Conservation (phyloP, 495 filamentous ascomycete species). For the Tuber umbilicatum region DNA sequence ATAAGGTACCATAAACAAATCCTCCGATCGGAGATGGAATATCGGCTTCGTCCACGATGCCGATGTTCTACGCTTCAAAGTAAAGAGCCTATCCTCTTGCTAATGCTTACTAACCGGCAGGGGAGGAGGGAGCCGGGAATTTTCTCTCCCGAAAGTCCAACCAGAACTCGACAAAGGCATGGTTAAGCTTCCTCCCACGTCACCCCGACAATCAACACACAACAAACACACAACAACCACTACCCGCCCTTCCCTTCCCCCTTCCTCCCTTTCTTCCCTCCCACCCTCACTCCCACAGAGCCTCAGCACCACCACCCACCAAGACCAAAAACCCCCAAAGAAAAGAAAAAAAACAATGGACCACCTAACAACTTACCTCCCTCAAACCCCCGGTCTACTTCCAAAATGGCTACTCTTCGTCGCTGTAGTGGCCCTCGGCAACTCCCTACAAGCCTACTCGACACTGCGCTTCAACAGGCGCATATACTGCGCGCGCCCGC, state of each 20-base stretch:
- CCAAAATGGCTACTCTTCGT: slow-evolving; percentile 66
- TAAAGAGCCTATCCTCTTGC: no score
- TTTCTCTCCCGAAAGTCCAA: slow-evolving; percentile 6
- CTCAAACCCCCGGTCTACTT: slow-evolving; percentile 54
- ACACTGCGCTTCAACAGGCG: slow-evolving; percentile 67
- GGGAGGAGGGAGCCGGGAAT: slow-evolving; percentile 7
- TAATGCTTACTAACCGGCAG: not conserved
- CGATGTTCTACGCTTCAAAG: slow-evolving; percentile 53
- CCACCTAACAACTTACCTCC: slow-evolving; percentile 44
- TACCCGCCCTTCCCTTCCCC: no score
- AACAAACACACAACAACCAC: not conserved
- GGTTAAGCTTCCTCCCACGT: not conserved
- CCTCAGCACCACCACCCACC: slow-evolving; percentile 7
- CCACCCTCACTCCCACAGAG: slow-evolving; percentile 3
- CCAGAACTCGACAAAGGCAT: not conserved
- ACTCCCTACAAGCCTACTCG: slow-evolving; percentile 71
- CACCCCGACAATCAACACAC: not conserved
- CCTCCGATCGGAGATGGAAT: not conserved
- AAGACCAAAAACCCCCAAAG: not conserved
- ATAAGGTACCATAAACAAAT: slow-evolving; percentile 1
- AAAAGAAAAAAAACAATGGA: slow-evolving; percentile 18
- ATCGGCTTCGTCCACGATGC: slow-evolving; percentile 42
- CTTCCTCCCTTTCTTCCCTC: not conserved
- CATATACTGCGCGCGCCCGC: slow-evolving; percentile 53
- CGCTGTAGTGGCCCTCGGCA: slow-evolving; percentile 67